Conservation (phyloP, 495 filamentous ascomycete genomes). For the Podospora comata region DNA sequence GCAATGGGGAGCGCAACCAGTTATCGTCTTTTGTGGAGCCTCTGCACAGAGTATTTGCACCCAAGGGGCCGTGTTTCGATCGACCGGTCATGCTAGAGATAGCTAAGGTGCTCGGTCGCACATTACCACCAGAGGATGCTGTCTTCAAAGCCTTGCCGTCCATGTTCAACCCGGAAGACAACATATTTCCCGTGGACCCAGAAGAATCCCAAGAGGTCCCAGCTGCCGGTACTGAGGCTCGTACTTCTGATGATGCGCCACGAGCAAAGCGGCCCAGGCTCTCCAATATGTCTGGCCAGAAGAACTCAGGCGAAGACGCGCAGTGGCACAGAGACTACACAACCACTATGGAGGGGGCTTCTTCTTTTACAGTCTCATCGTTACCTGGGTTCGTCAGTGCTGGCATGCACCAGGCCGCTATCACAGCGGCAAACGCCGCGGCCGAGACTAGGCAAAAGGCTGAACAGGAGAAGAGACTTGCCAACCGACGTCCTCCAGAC, state of each 20-base stretch:
- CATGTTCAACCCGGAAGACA: conserved; percentile 42
- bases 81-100: conserved; percentile 39
- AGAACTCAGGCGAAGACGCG: conserved; percentile 33
- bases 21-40: conserved; percentile 42
- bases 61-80: conserved; percentile 46
- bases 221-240: background rate
- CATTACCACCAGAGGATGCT: conserved; percentile 36
- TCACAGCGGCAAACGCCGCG: conserved; percentile 31
- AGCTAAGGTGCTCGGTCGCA: conserved; percentile 40
- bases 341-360: conserved; percentile 47
- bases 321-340: conserved; percentile 32
- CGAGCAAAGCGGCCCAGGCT: conserved; percentile 29
- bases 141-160: conserved; percentile 43
- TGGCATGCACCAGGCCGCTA: conserved; percentile 39
- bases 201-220: conserved; percentile 19
- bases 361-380: conserved; percentile 40
- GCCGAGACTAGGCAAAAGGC: conserved; percentile 22
- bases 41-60: conserved; percentile 36
- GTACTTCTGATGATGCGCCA: conserved; percentile 10
- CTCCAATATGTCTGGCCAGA: conserved; percentile 25
- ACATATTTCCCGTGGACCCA: conserved; percentile 38
- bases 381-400: conserved; percentile 46
- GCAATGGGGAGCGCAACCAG: conserved; percentile 34
- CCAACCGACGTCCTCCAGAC: conserved; percentile 35
- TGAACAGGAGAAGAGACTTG: conserved; percentile 24